Conservation (phyloP, 169 alveolate genomes). For the Sarcocystis neurona region DNA sequence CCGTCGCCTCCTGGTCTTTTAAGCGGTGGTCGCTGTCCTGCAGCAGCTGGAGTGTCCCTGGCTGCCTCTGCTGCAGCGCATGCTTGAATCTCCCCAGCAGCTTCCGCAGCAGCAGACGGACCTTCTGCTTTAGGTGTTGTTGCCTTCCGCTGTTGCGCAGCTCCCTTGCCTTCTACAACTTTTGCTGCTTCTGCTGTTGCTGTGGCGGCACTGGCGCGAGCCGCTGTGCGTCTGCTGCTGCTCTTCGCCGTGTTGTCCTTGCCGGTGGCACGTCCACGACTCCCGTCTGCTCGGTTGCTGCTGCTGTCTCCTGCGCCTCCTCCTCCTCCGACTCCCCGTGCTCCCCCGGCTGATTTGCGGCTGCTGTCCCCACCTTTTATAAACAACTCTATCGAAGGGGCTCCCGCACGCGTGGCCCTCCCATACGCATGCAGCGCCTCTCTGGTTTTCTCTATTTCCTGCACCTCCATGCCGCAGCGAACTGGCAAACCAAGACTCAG, state of each 20-base stretch:
- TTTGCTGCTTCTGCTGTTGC: constrained; percentile 36
- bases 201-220: constrained; percentile 21
- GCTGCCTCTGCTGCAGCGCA: background rate
- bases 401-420: constrained; percentile 48
- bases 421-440: constrained; percentile 50
- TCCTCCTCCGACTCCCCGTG: background rate
- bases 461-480: constrained; percentile 54
- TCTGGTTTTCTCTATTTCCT: constrained; percentile 44
- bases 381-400: constrained; percentile 28
- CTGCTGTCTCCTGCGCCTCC: constrained; percentile 35
- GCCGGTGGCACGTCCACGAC: constrained; percentile 28
- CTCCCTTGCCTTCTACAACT: constrained; percentile 19
- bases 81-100: constrained; percentile 15
- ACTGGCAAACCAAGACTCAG: constrained; percentile 60
- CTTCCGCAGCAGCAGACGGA: constrained; percentile 11
- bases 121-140: constrained; percentile 22
- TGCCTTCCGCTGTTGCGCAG: constrained; percentile 1
- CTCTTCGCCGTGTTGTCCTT: constrained; percentile 1
- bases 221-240: constrained; percentile 10
- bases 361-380: background rate
- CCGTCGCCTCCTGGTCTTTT: constrained; percentile 2
- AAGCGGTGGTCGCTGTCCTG: background rate
- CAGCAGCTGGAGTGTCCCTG: constrained; percentile 13
- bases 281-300: constrained; percentile 31
- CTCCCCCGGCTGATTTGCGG: background rate